These are phyloP conservation scores for Scolecobasidium constrictum DNA, from an alignment of 2,329 filamentous ascomycete species.

Conservation along the genomic window DNA sequence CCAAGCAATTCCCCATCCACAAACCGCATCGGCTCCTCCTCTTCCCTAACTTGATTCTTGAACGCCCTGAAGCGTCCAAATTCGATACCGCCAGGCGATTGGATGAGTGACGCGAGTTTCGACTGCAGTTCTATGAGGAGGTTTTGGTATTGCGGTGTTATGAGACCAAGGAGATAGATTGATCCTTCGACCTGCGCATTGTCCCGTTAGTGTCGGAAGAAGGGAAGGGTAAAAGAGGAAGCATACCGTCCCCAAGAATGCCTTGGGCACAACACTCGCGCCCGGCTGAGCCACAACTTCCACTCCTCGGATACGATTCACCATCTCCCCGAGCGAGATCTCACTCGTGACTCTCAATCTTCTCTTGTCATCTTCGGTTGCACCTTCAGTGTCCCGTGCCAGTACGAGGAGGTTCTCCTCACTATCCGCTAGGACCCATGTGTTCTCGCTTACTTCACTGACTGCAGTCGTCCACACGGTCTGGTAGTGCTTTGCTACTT, in stretches of 20 bases:
- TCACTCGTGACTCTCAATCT: slow-evolving; percentile 67
- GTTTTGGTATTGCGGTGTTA: slow-evolving; percentile 62
- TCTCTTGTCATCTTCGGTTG: slow-evolving; percentile 61
- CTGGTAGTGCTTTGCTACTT: slow-evolving; percentile 71
- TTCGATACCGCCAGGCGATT: slow-evolving; percentile 59
- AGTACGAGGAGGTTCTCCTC: slow-evolving; percentile 81
- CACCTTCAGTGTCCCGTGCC: slow-evolving; percentile 59
- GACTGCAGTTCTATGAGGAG: slow-evolving; percentile 73
- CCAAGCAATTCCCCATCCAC: slow-evolving; percentile 90
- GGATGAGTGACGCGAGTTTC: slow-evolving; percentile 54
- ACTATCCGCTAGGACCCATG: slow-evolving; percentile 74
- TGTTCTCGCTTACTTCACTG: slow-evolving; percentile 58
- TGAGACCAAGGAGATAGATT: slow-evolving; percentile 79
- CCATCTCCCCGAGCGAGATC: slow-evolving; percentile 81
- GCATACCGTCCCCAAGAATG: slow-evolving; percentile 79
- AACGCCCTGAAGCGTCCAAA: slow-evolving; percentile 79
- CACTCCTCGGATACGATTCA: slow-evolving; percentile 75
- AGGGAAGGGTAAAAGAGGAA: neutral
- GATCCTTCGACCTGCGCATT: slow-evolving; percentile 68
- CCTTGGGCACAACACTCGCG: slow-evolving; percentile 64
- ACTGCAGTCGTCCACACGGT: slow-evolving; percentile 75
- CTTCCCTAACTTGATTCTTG: slow-evolving; percentile 57
- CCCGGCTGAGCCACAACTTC: slow-evolving; percentile 42
- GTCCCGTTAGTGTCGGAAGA: slow-evolving; percentile 12
- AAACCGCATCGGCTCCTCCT: slow-evolving; percentile 72